Conservation (phyloP, 805 yeast genomes). For the Wickerhamiella australiensis region DNA sequence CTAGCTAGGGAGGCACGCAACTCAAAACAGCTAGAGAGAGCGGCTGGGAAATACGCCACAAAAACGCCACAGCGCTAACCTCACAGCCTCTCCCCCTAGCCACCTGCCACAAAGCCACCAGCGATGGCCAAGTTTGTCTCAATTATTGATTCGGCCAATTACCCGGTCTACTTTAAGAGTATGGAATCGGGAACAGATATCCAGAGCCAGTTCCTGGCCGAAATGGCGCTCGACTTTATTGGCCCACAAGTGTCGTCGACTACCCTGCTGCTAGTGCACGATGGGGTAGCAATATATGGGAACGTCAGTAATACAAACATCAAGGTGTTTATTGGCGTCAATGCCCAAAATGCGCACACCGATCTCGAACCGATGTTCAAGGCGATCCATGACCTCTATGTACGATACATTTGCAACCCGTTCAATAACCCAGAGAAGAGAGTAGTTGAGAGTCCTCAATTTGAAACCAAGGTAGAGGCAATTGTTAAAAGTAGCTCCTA, state of each 20-base stretch:
- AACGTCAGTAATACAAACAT: slow-evolving; percentile 27
- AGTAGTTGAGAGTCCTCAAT: slow-evolving; percentile 21
- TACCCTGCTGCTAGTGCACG: slow-evolving; percentile 25
- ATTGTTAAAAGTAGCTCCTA: neutral
- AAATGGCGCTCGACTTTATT: slow-evolving; percentile 30
- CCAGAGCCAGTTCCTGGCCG: slow-evolving; percentile 28
- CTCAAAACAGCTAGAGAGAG: too few relatives aligned
- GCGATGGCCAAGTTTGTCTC: slow-evolving; percentile 18
- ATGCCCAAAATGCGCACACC: slow-evolving; percentile 18
- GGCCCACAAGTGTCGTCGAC: slow-evolving; percentile 18
- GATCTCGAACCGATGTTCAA: slow-evolving; percentile 16
- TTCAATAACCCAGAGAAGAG: slow-evolving; percentile 20
- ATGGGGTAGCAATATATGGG: slow-evolving; percentile 30
- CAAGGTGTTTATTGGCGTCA: slow-evolving; percentile 26
- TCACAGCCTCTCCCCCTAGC: too few relatives aligned
- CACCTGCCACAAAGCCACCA: neutral
- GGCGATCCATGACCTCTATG: slow-evolving; percentile 24
- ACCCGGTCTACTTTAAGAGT: slow-evolving; percentile 19
- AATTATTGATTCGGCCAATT: slow-evolving; percentile 22
- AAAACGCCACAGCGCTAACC: too few relatives aligned
- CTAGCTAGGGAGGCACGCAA: too few relatives aligned
- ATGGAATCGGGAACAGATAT: slow-evolving; percentile 3
- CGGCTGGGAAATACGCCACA: too few relatives aligned
- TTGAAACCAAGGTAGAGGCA: slow-evolving; percentile 18
- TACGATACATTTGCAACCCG: slow-evolving; percentile 27